Conservation (phyloP, 208 protist species). For the Leishmania major region DNA sequence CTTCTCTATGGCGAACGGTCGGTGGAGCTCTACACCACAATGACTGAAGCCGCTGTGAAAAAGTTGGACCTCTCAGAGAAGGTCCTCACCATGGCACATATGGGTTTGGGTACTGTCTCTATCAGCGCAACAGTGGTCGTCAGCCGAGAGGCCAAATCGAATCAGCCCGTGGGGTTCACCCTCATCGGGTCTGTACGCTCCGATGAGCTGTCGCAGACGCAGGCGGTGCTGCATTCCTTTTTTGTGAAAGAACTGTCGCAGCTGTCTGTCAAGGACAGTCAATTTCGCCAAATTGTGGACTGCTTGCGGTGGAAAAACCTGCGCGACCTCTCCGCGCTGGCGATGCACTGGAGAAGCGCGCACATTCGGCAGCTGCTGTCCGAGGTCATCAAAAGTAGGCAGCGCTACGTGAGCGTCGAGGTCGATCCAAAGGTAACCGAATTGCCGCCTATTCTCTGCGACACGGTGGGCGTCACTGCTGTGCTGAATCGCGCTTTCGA, state of each 20-base stretch:
- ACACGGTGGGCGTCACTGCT: slow-evolving; percentile 41
- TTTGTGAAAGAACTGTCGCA: slow-evolving; percentile 52
- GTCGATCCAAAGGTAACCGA: slow-evolving; percentile 60
- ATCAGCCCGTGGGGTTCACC: slow-evolving; percentile 47
- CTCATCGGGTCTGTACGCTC: slow-evolving; percentile 61
- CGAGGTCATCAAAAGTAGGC: slow-evolving; percentile 54
- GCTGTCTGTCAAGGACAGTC: slow-evolving; percentile 37
- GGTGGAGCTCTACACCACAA: slow-evolving; percentile 58
- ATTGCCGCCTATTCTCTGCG: slow-evolving; percentile 53
- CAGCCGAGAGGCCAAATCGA: slow-evolving; percentile 37
- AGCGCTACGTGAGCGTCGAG: slow-evolving; percentile 48
- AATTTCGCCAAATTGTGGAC: slow-evolving; percentile 54
- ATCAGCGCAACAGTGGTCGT: slow-evolving; percentile 49
- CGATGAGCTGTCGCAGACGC: slow-evolving; percentile 47
- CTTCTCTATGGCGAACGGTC: slow-evolving; percentile 67
- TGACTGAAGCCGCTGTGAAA: slow-evolving; percentile 57
- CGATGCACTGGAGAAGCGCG: slow-evolving; percentile 49
- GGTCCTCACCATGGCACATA: slow-evolving; percentile 48
- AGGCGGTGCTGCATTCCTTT: slow-evolving; percentile 57
- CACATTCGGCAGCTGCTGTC: slow-evolving; percentile 55
- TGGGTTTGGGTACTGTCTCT: slow-evolving; percentile 56
- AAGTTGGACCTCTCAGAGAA: slow-evolving; percentile 48
- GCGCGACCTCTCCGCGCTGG: slow-evolving; percentile 42
- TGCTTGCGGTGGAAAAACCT: slow-evolving; percentile 67
- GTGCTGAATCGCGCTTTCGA: slow-evolving; percentile 46